Conservation (phyloP, 495 filamentous ascomycete genomes). For the Baudoinia panamericana region DNA sequence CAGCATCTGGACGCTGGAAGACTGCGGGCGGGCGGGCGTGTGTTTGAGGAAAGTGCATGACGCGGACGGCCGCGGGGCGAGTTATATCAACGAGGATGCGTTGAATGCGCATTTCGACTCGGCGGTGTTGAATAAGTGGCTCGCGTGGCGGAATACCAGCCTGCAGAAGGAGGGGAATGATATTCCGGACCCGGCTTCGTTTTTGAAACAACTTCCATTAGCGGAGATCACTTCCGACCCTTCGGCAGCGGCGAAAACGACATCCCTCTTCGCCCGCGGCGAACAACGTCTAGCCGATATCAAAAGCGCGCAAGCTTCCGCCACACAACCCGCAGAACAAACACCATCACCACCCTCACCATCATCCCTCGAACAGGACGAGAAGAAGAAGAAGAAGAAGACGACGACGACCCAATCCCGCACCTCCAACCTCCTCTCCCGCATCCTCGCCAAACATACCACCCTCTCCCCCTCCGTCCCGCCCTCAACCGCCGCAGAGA, state of each 20-base stretch:
- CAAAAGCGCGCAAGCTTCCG: slow-evolving; percentile 35
- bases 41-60: slow-evolving; percentile 32
- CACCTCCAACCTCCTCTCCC: slow-evolving; percentile 40
- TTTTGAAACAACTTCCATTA: slow-evolving; percentile 42
- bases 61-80: slow-evolving; percentile 30
- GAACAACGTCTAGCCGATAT: slow-evolving; percentile 50
- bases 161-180: slow-evolving; percentile 8
- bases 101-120: slow-evolving; percentile 41
- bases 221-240: slow-evolving; percentile 38
- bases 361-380: slow-evolving; percentile 14
- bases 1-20: slow-evolving; percentile 37
- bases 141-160: slow-evolving; percentile 19
- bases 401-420: slow-evolving; percentile 22
- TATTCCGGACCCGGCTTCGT: slow-evolving; percentile 28
- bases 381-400: slow-evolving; percentile 20
- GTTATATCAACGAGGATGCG: slow-evolving; percentile 42
- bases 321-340: slow-evolving; percentile 26
- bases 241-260: slow-evolving; percentile 32
- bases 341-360: slow-evolving; percentile 30
- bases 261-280: slow-evolving; percentile 38
- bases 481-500: too few relatives aligned
- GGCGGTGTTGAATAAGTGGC: slow-evolving; percentile 39
- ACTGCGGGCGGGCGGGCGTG: slow-evolving; percentile 45
- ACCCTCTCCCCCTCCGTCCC: slow-evolving; percentile 33
- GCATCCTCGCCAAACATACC: slow-evolving; percentile 49